phyloP scores from a whole-genome alignment of 73 alveolate genomes.

The Loxodes magnus region DNA sequence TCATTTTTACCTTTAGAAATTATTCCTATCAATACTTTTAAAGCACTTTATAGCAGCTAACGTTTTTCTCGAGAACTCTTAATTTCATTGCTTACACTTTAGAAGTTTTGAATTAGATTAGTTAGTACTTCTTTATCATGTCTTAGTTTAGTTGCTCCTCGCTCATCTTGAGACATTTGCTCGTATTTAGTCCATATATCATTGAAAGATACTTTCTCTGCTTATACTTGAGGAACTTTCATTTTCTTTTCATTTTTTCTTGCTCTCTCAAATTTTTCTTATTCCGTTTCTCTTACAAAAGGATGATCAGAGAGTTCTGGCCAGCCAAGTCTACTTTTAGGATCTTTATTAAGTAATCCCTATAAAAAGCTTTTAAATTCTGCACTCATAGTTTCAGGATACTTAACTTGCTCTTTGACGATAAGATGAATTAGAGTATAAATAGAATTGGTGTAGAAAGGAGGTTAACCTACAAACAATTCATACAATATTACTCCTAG shows the following conservation, averaged over 20 bases:
- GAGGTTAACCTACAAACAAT: conserved; percentile 99
- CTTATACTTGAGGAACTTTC: too few species aligned
- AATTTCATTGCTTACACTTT: too few species aligned
- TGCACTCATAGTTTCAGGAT: conserved; percentile 91
- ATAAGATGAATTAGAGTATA: conserved; percentile 87
- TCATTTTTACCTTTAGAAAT: conserved; percentile 75
- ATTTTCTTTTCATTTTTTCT: conserved; percentile 78
- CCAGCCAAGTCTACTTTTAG: conserved; percentile 97
- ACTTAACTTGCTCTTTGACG: conserved; percentile 94
- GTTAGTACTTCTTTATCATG: conserved; percentile 82
- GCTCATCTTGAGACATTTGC: conserved; percentile 64
- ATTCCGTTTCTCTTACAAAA: conserved; percentile 87
- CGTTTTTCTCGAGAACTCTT: conserved; percentile 63
- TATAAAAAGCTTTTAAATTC: conserved; percentile 87
- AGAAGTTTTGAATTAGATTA: conserved; percentile 38
- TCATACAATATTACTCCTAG: conserved; percentile 98
- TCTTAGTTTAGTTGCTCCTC: conserved; percentile 86
- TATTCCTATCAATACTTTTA: conserved; percentile 57
- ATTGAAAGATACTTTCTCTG: too few species aligned
- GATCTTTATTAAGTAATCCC: conserved; percentile 96
- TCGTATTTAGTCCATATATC: conserved; percentile 80
- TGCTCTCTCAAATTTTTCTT: conserved; percentile 81
- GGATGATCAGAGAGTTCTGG: conserved; percentile 97
- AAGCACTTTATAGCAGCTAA: conserved; percentile 34
- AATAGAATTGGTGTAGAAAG: conserved; percentile 96